Conservation (phyloP, 2,329 filamentous ascomycete genomes). For the Penicillium griseofulvum region DNA sequence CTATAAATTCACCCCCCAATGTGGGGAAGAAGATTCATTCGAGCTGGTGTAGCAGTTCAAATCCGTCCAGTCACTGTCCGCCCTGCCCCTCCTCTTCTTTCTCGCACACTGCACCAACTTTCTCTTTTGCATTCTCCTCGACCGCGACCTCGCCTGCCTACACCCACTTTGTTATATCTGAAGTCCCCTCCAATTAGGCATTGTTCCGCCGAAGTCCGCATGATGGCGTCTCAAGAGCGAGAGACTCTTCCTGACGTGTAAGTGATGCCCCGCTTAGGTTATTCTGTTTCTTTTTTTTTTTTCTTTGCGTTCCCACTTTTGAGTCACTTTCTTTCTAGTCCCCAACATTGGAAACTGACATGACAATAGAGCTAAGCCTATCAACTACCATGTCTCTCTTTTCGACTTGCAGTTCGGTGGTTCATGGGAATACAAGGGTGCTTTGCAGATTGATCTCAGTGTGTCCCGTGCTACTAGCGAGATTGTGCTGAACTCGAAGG, state of each 20-base stretch:
- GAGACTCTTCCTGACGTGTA: slow-evolving; percentile 47
- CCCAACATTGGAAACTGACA: slow-evolving; percentile 6
- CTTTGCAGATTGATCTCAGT: slow-evolving; percentile 73
- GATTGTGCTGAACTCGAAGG: slow-evolving; percentile 79
- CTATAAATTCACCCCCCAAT: slow-evolving; percentile 22
- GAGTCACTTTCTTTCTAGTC: not conserved
- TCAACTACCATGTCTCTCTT: slow-evolving; percentile 81
- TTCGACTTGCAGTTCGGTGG: slow-evolving; percentile 70
- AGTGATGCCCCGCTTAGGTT: slow-evolving; percentile 19
- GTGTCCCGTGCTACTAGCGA: slow-evolving; percentile 70
- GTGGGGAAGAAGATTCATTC: slow-evolving; percentile 38
- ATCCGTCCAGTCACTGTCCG: slow-evolving; percentile 26
- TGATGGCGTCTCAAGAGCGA: slow-evolving; percentile 45
- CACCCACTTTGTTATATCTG: slow-evolving; percentile 16
- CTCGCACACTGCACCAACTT: slow-evolving; percentile 14
- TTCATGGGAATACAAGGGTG: slow-evolving; percentile 80
- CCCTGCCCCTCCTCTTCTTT: slow-evolving; percentile 26
- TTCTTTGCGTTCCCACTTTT: not conserved
- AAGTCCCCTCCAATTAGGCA: slow-evolving; percentile 26
- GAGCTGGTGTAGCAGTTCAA: slow-evolving; percentile 28
- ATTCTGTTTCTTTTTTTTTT: slow-evolving; percentile 4
- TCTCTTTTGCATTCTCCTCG: slow-evolving; percentile 20
- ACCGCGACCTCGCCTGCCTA: slow-evolving; percentile 5
- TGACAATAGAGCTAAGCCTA: slow-evolving; percentile 66
- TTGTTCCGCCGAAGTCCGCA: slow-evolving; percentile 44